Evolutionary conservation across 148 eudicot genomes (phyloP), one percentile per base, ranked within the genome.

Genomic region (Spergularia marina): DNA sequence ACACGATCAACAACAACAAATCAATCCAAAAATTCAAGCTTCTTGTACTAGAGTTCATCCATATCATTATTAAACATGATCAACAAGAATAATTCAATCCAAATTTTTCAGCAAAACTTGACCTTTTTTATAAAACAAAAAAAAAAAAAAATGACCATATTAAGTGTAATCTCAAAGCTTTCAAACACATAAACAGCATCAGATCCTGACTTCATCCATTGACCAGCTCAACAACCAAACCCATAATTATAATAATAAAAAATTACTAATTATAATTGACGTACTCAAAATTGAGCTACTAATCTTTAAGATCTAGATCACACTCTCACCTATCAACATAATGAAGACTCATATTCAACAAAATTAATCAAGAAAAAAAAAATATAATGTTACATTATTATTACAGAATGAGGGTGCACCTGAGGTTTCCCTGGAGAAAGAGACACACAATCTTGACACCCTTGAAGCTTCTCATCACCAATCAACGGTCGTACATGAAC

Each of bases 401-500:
- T 36, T 17, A 74, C 20, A 61, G 25, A 51, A 12, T 21, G n/a
- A 41, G 15, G 34, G 10, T 52, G 14, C 44, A 94, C 98, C 98
- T 95, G 98, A 71, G 96, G 97, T 67, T 95, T 92, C 6, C 90
- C 92, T 54, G 83, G 76, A 59, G 84, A 89, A 61, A 95, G 86
- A 30, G 91, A 62, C 41, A 95, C 98, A 73, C 98, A 95, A 76
- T 95, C 97, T 68, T 89, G 83, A 81, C 98, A 95, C 3, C 97
- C 98, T 69, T 95, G 97, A 58, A 95, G 84, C 72, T 81, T 84
- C 77, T 95, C 98, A 76, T 95, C 98, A 47, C 92, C 97, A 74
- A 95, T 90, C 12, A 95, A 85, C 9, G 98, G 98, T 65, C 98
- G 79, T 16, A 95, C 83, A 60, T 95, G 97, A 71, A 95, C 96